A percentile compares a stretch with the other conserved stretches of the same genome.
phyloP scores from a whole-genome alignment of 2,329 filamentous ascomycete genomes.

The Botrytis fragariae region DNA sequence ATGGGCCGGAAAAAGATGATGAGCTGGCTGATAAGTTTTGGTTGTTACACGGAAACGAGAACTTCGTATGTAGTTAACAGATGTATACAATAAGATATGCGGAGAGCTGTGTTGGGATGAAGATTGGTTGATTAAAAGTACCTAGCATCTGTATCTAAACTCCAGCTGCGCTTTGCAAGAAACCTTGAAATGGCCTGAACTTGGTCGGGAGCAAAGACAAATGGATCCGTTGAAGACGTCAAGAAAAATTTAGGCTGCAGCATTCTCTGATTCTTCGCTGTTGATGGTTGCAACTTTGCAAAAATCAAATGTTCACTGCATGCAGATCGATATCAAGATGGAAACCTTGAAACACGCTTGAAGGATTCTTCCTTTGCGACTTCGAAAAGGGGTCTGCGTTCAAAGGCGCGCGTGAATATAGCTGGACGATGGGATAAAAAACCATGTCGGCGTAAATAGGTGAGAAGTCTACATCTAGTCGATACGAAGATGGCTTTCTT shows the following conservation, averaged over 20 bases:
- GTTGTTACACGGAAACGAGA: conserved; percentile 7
- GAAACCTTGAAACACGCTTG: neutral
- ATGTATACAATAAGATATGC: conserved; percentile 12
- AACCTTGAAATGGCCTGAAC: conserved; percentile 5
- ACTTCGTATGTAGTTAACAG: neutral
- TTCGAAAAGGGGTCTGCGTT: conserved; percentile 15
- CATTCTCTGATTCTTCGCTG: neutral
- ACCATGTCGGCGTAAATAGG: neutral
- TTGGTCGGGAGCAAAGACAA: conserved; percentile 4
- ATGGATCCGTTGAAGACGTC: neutral
- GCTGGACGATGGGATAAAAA: neutral
- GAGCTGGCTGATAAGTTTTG: conserved; percentile 8
- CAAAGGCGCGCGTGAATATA: conserved; percentile 1
- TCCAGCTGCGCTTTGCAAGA: conserved; percentile 11
- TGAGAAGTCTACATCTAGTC: neutral
- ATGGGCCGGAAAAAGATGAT: conserved; percentile 9
- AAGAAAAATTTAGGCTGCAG: conserved; percentile 15
- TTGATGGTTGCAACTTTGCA: conserved; percentile 21
- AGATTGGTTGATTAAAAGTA: conserved; percentile 9
- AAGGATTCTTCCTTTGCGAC: conserved; percentile 19
- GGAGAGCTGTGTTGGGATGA: conserved; percentile 15
- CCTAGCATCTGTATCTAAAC: conserved; percentile 1
- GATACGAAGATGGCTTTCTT: conserved; percentile 15
- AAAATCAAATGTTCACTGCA: neutral
- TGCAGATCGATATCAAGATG: conserved; percentile 3